A percentile compares a stretch with the other conserved stretches of the same genome.
phyloP scores from a whole-genome alignment of 306 rosid genomes.

The Leucaena leucocephala region DNA sequence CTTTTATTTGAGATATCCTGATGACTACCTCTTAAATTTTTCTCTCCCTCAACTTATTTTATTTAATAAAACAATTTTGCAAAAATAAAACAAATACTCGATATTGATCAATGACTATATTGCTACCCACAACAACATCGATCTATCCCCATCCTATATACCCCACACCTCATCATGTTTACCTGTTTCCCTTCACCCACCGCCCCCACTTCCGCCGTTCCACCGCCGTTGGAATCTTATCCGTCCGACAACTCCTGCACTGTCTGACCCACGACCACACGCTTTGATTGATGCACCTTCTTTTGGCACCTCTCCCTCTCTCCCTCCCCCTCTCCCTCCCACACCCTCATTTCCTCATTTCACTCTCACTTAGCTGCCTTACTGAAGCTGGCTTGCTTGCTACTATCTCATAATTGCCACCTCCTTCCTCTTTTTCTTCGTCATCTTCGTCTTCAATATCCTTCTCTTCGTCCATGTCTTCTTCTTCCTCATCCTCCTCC shows the following conservation, averaged over 20 bases:
- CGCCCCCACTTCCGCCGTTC: slow-evolving; percentile 28
- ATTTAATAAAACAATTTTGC: slow-evolving; percentile 49
- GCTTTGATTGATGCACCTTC: slow-evolving; percentile 26
- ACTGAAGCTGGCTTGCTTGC: slow-evolving; percentile 58
- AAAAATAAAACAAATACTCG: slow-evolving; percentile 53
- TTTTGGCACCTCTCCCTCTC: slow-evolving; percentile 15
- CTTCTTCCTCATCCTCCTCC: slow-evolving; percentile 45
- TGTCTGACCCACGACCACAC: slow-evolving; percentile 36
- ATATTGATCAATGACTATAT: slow-evolving; percentile 40
- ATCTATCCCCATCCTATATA: slow-evolving; percentile 8
- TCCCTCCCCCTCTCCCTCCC: slow-evolving; percentile 19
- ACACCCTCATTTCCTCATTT: slow-evolving; percentile 25
- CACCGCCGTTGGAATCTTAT: not conserved
- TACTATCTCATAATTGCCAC: slow-evolving; percentile 63
- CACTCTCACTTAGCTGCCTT: slow-evolving; percentile 44
- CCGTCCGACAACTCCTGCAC: slow-evolving; percentile 46
- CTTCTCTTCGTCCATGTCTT: slow-evolving; percentile 40
- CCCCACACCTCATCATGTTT: slow-evolving; percentile 39
- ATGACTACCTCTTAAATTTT: slow-evolving; percentile 25
- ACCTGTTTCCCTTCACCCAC: slow-evolving; percentile 6
- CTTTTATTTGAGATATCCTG: slow-evolving; percentile 36
- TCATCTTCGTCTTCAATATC: slow-evolving; percentile 33
- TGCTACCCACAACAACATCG: slow-evolving; percentile 42
- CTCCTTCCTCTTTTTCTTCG: slow-evolving; percentile 51
- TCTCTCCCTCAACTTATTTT: slow-evolving; percentile 48